Evolutionary conservation across 176 grass and related monocot species (phyloP).

Genomic region (Sorghum bicolor): Sorghum_bicolor_NCBIv3 NC_012878.2:54959001-54959500

Average conservation of each 20-base stretch:
- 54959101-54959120: background rate
- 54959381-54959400: background rate
- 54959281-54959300: background rate
- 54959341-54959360: background rate
- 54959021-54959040: conserved; percentile 49
- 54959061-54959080: conserved; percentile 64
- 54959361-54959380: background rate
- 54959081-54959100: conserved; percentile 49
- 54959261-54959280: background rate
- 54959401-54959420: background rate
- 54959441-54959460: background rate
- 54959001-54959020: conserved; percentile 49
- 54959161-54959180: conserved; percentile 33
- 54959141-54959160: conserved; percentile 10
- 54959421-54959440: background rate
- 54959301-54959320: background rate
- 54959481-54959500: no score
- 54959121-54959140: background rate
- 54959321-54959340: background rate
- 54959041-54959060: conserved; percentile 60
- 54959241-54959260: background rate
- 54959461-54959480: no score
- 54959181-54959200: conserved; percentile 4
- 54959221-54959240: background rate
- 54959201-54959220: conserved; percentile 28